phyloP scores from a whole-genome alignment of 768 basidiomycete genomes.

The Epithele typhae region DNA sequence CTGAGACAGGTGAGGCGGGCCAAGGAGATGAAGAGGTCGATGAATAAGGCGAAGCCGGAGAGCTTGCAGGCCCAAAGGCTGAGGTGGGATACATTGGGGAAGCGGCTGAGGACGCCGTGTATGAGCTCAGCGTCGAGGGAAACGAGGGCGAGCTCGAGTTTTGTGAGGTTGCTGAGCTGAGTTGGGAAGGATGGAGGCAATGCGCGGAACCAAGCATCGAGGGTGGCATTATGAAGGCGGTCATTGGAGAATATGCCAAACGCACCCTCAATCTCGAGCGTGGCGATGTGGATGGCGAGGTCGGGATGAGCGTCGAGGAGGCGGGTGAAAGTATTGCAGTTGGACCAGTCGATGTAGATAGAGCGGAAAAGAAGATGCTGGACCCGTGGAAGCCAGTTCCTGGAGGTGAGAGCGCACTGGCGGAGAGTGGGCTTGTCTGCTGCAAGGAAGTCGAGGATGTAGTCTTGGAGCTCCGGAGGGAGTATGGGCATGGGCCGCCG shows the following conservation, averaged over 20 bases:
- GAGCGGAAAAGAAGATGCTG: slow-evolving; percentile 14
- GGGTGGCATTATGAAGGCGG: slow-evolving; percentile 11
- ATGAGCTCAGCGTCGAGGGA: slow-evolving; percentile 9
- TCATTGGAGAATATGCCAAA: slow-evolving; percentile 15
- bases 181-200: slow-evolving; percentile 3
- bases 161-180: slow-evolving; percentile 6
- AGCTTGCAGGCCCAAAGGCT: slow-evolving; percentile 13
- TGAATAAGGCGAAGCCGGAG: slow-evolving; percentile 10
- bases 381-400: slow-evolving; percentile 9
- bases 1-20: slow-evolving; percentile 6
- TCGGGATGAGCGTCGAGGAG: slow-evolving; percentile 5
- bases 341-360: slow-evolving; percentile 14
- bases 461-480: slow-evolving; percentile 16
- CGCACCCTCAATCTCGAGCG: slow-evolving; percentile 13
- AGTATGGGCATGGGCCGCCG: background rate
- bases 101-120: slow-evolving; percentile 4
- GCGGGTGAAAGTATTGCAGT: slow-evolving; percentile 9
- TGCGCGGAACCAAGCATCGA: slow-evolving; percentile 13
- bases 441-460: slow-evolving; percentile 14
- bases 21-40: slow-evolving; percentile 6
- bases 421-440: slow-evolving; percentile 16
- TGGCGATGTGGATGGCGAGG: slow-evolving; percentile 4
- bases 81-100: slow-evolving; percentile 7
- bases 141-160: slow-evolving; percentile 12
- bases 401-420: slow-evolving; percentile 11